Evolutionary conservation across 495 filamentous ascomycete species (phyloP).

Genomic region (Penicillium flavigenum): DNA sequence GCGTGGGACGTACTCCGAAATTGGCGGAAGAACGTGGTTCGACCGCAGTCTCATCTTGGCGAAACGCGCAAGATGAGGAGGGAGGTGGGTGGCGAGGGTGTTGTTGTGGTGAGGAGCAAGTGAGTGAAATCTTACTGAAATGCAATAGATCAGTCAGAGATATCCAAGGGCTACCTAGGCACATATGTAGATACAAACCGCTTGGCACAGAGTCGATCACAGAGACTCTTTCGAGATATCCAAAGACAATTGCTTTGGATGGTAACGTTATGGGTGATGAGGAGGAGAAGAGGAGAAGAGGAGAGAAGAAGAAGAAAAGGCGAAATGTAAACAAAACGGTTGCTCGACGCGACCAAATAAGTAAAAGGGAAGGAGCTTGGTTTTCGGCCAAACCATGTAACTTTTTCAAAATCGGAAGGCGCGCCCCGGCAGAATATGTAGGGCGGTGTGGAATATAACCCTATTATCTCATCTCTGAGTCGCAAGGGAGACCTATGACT

Average conservation of each 20-base stretch:
- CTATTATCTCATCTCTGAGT: too few species aligned
- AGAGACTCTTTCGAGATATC: not conserved
- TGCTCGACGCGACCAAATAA: not conserved
- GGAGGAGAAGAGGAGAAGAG: not conserved
- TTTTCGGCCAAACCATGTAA: constrained; percentile 2
- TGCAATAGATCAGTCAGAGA: not conserved
- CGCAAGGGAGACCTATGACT: too few species aligned
- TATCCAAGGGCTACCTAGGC: not conserved
- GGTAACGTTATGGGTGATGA: not conserved
- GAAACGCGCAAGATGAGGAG: constrained; percentile 1
- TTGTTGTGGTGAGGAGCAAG: not conserved
- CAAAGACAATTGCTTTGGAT: constrained; percentile 1
- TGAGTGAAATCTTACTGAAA: not conserved
- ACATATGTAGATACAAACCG: not conserved
- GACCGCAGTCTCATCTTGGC: constrained; percentile 15
- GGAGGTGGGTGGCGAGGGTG: not conserved
- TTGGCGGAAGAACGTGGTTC: constrained; percentile 4
- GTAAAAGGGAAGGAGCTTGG: constrained; percentile 9
- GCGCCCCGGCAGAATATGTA: constrained; percentile 7
- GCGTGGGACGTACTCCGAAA: constrained; percentile 7
- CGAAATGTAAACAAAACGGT: constrained; percentile 3
- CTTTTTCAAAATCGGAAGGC: constrained; percentile 10
- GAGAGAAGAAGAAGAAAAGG: not conserved
- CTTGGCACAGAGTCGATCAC: not conserved
- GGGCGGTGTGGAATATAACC: not conserved